A percentile compares a stretch with the other conserved stretches of the same genome.
Evolutionary conservation across 2,329 filamentous ascomycete species (phyloP).

Genomic region (Pyrenochaeta sp.): DNA sequence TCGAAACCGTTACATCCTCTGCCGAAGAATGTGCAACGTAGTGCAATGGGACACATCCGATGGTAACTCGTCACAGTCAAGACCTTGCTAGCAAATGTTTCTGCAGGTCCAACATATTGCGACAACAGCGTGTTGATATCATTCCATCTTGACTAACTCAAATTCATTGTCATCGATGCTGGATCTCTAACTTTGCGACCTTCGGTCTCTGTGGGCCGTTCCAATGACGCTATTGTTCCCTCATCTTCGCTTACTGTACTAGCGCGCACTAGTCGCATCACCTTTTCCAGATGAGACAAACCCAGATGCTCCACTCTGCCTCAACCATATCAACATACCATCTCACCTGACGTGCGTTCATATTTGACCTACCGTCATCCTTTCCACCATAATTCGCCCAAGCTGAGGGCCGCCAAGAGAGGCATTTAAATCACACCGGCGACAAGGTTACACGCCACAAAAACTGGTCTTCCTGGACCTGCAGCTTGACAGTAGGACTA

Average conservation of each 20-base stretch:
- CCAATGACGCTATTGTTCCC: constrained; percentile 8
- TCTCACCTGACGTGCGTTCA: constrained; percentile 11
- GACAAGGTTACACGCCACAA: constrained; percentile 10
- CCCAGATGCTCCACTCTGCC: constrained; percentile 20
- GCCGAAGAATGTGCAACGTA: neutral
- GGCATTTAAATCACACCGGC: neutral
- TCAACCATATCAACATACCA: constrained; percentile 12
- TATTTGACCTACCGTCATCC: neutral
- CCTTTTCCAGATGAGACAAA: constrained; percentile 23
- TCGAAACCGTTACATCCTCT: neutral
- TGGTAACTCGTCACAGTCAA: neutral
- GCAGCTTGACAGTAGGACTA: constrained; percentile 25
- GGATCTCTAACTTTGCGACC: neutral
- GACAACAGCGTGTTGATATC: neutral
- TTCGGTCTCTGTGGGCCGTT: neutral
- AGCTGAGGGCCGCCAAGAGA: neutral
- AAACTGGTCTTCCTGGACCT: constrained; percentile 17
- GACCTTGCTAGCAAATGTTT: neutral
- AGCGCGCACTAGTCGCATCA: constrained; percentile 30
- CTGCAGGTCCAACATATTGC: neutral
- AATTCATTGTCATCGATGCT: neutral
- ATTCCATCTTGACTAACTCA: neutral
- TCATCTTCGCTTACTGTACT: constrained; percentile 26
- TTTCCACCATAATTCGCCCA: neutral
- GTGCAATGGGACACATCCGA: neutral